Evolutionary conservation across 1,139 yeast species (phyloP).

Genomic region (Diutina scorzettiae): DNA sequence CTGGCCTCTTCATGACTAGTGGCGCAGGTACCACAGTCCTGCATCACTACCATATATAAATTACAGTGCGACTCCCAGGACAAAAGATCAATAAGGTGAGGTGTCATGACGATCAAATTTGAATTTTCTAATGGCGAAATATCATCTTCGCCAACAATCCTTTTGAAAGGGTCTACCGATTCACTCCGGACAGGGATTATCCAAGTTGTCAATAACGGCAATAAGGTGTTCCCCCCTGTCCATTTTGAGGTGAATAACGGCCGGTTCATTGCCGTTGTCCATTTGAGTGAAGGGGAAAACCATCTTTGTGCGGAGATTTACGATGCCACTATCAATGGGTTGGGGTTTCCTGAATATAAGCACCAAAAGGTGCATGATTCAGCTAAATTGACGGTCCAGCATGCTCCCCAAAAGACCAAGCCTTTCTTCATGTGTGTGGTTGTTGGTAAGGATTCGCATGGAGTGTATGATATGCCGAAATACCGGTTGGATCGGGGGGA

Average conservation of each 20-base stretch:
- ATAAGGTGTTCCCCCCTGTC: slow-evolving; percentile 54
- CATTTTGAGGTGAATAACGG: slow-evolving; percentile 58
- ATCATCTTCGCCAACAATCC: slow-evolving; percentile 31
- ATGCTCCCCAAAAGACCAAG: slow-evolving; percentile 51
- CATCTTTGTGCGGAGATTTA: slow-evolving; percentile 20
- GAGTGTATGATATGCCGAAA: slow-evolving; percentile 60
- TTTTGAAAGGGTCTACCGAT: slow-evolving; percentile 22
- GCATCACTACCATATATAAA: neutral
- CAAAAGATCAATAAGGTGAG: too few species aligned
- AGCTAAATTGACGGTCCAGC: slow-evolving; percentile 6
- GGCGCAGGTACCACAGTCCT: neutral
- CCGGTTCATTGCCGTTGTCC: slow-evolving; percentile 63
- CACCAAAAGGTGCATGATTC: neutral
- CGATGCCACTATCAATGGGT: slow-evolving; percentile 15
- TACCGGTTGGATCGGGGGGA: slow-evolving; percentile 42
- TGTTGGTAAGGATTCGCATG: slow-evolving; percentile 67
- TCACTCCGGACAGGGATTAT: slow-evolving; percentile 16
- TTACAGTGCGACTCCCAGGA: too few species aligned
- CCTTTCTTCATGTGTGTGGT: slow-evolving; percentile 74
- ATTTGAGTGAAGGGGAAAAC: slow-evolving; percentile 58
- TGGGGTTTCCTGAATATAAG: slow-evolving; percentile 18
- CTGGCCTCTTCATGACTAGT: slow-evolving; percentile 12
- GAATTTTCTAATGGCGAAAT: slow-evolving; percentile 26
- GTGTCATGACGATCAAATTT: slow-evolving; percentile 14
- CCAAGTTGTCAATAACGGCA: slow-evolving; percentile 26